A percentile compares a stretch with the other conserved stretches of the same genome.
Evolutionary conservation across 2,329 filamentous ascomycete species (phyloP).

Genomic region (Graphiopsis chlorocephala): DNA sequence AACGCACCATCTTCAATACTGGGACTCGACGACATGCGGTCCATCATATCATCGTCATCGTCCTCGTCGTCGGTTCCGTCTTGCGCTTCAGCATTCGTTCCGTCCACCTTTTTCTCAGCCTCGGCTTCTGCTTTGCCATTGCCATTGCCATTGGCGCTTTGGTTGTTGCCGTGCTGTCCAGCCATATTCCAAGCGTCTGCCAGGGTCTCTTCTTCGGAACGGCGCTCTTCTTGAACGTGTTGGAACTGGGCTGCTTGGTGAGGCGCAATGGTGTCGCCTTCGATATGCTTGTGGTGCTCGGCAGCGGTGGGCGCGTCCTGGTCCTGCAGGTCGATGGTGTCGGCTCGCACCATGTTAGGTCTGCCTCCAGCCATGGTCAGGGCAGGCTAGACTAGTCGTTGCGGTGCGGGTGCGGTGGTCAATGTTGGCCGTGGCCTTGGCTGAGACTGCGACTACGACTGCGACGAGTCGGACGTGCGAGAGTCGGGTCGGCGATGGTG

Average conservation of each 20-base stretch:
- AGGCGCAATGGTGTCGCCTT: conserved; percentile 60
- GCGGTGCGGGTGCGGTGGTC: neutral
- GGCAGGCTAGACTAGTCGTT: neutral
- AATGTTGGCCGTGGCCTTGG: neutral
- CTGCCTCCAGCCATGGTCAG: conserved; percentile 11
- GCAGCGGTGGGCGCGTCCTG: conserved; percentile 77
- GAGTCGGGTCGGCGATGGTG: neutral
- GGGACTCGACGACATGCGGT: conserved; percentile 97
- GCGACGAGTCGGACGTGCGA: neutral
- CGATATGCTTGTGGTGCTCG: conserved; percentile 66
- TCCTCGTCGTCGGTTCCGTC: conserved; percentile 54
- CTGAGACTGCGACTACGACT: neutral
- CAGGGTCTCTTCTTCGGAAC: conserved; percentile 67
- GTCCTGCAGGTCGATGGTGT: conserved; percentile 93
- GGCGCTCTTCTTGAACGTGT: conserved; percentile 71
- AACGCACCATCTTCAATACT: conserved; percentile 99
- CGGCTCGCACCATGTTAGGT: conserved; percentile 46
- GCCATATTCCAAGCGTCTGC: conserved; percentile 53
- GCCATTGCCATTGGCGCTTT: conserved; percentile 33
- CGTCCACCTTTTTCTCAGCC: conserved; percentile 26
- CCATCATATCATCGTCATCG: conserved; percentile 91
- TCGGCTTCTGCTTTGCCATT: conserved; percentile 51
- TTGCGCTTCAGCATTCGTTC: conserved; percentile 36
- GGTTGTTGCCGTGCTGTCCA: conserved; percentile 39
- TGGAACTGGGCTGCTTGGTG: conserved; percentile 85